These are phyloP conservation scores for Candida xiaguanensis DNA, from an alignment of 805 yeast species.

Conservation along the genomic window DNA sequence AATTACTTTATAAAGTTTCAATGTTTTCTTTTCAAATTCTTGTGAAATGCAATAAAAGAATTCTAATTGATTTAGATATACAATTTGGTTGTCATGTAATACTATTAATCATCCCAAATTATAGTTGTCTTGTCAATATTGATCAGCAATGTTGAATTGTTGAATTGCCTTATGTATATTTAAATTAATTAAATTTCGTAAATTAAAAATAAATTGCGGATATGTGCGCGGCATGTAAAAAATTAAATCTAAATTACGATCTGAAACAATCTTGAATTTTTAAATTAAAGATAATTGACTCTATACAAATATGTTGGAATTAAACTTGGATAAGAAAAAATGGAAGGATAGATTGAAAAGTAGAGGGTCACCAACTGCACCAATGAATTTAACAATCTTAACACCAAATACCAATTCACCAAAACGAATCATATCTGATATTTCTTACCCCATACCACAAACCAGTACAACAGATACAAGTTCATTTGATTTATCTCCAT, in stretches of 20 bases:
- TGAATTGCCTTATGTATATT: no score
- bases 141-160: no score
- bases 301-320: conserved; percentile 3
- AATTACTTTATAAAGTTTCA: no score
- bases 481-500: conserved; percentile 3
- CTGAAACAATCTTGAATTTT: not conserved
- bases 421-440: conserved; percentile 2
- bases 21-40: no score
- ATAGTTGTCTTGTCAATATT: no score
- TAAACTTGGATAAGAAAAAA: conserved; percentile 3
- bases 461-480: not conserved
- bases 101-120: no score
- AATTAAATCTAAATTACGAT: not conserved
- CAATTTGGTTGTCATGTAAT: no score
- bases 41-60: no score
- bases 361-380: conserved; percentile 3
- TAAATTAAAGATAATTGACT: not conserved
- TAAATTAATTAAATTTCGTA: no score
- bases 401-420: conserved; percentile 1
- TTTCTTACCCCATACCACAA: conserved; percentile 3
- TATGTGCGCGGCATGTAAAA: conserved; percentile 1
- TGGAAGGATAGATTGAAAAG: conserved; percentile 5
- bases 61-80: no score
- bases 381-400: not conserved
- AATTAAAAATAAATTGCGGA: not conserved